These are phyloP conservation scores for Crocinoboletus sp. DNA, from an alignment of 1,284 basidiomycete species.

Conservation along the genomic window DNA sequence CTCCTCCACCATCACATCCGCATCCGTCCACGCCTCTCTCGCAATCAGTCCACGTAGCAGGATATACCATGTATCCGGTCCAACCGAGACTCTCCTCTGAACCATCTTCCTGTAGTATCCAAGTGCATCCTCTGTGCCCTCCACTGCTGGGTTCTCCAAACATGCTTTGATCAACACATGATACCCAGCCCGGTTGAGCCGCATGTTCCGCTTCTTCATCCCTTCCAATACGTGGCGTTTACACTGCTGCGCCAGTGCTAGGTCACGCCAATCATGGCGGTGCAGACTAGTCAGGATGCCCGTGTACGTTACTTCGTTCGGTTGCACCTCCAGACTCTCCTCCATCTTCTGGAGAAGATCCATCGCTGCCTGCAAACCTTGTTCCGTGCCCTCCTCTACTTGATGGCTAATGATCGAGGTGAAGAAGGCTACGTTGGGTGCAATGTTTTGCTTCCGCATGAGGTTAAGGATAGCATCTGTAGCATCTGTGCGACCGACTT, in stretches of 20 bases:
- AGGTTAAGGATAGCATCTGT: constrained; percentile 55
- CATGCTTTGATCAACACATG: constrained; percentile 68
- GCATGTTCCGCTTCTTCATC: constrained; percentile 55
- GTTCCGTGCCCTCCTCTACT: constrained; percentile 49
- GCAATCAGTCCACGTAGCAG: constrained; percentile 57
- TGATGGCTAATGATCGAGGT: constrained; percentile 72
- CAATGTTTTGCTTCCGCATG: constrained; percentile 71
- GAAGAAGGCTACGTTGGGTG: constrained; percentile 69
- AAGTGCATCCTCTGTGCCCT: constrained; percentile 53
- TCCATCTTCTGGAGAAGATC: constrained; percentile 70
- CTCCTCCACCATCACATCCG: constrained; percentile 53
- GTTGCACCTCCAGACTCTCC: constrained; percentile 45
- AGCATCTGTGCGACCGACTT: constrained; percentile 62
- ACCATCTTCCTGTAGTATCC: constrained; percentile 65
- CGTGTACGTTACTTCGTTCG: constrained; percentile 75
- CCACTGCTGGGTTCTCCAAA: constrained; percentile 44
- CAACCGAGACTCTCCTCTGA: constrained; percentile 43
- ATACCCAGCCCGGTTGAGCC: constrained; percentile 61
- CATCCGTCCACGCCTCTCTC: constrained; percentile 53
- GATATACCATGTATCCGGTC: constrained; percentile 71
- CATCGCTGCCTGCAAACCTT: constrained; percentile 59
- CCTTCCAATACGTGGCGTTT: constrained; percentile 48
- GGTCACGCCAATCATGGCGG: constrained; percentile 45
- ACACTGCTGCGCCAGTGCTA: constrained; percentile 40
- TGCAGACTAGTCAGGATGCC: constrained; percentile 59